Evolutionary conservation across 2,329 filamentous ascomycete genomes (phyloP), one percentile per base, ranked within the genome.

Genomic region (Orbilia quercus): DNA sequence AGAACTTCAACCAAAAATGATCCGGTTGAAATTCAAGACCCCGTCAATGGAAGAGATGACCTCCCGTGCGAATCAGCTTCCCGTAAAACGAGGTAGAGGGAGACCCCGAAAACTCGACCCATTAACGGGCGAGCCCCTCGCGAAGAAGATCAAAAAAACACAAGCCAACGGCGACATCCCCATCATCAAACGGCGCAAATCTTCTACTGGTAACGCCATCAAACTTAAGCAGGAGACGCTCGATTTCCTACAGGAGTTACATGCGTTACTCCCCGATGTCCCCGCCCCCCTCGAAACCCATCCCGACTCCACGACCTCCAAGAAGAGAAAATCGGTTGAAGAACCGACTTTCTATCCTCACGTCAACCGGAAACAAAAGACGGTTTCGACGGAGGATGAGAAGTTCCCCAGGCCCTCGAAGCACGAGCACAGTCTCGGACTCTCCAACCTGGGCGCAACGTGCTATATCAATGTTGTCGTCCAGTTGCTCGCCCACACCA

Each of bases 381-480:
- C 60, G 12, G 54, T 72, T 18, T 59, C 44, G 25, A 72, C 67
- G 0, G 53, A 53, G 22, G 67, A 72, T 36, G 67, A 72, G 20
- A 40, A 28, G 47, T 25, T 60, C 1, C 59, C 67, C 7, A 53
- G 67, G 16, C 67, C 67, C 7, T 11, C 22, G 18, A 59, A 47
- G 36, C 59, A 65, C 23, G 67, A 72, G 23, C 59, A 72, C 28
- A 48, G 67, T 36, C 67, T 72, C 20, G 67, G 67, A 9, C 48
- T 72, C n/a, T 65, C 67, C 7, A 72, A 72, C 45, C 67, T 72
- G 1, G 67, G 67, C 9, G 59, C 67, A 5, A 72, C 67, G n/a
- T 72, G 67, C 45, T 72, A 72, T 53, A 60, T 72, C 45, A 72
- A 72, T 20, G 67, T 72, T 16, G 67, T 72, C n/a, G 20, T 72